A percentile compares a stretch with the other conserved stretches of the same genome.
Evolutionary conservation across 202 grass and related monocot genomes (phyloP).

Genomic region (Alloteropsis angusta): DNA sequence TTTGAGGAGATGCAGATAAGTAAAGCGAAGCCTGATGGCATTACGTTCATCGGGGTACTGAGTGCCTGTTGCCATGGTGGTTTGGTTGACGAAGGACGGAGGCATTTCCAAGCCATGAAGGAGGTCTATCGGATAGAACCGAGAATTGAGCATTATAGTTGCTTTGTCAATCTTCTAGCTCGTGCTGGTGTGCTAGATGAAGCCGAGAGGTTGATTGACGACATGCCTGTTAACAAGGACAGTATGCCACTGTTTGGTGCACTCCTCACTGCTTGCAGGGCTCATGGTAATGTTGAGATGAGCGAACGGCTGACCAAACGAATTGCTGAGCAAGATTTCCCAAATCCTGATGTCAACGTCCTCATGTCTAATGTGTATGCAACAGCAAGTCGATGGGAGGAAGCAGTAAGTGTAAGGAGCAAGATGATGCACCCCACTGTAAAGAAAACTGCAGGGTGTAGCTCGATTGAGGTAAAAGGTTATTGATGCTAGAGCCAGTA

Average conservation of each 20-base stretch:
- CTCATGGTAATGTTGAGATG: constrained; percentile 49
- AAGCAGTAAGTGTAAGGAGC: constrained; percentile 39
- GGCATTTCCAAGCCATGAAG: constrained; percentile 44
- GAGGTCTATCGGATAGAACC: constrained; percentile 42
- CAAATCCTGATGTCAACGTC: constrained; percentile 39
- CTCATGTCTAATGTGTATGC: constrained; percentile 67
- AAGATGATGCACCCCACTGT: constrained; percentile 39
- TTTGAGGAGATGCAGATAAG: constrained; percentile 46
- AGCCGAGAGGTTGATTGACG: constrained; percentile 46
- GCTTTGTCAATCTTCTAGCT: constrained; percentile 53
- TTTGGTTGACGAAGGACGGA: constrained; percentile 50
- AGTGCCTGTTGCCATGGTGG: constrained; percentile 63
- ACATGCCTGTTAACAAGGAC: constrained; percentile 27
- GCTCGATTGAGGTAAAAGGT: constrained; percentile 48
- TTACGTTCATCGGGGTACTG: constrained; percentile 49
- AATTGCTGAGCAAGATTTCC: constrained; percentile 27
- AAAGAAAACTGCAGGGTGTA: constrained; percentile 69
- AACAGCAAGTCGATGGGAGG: constrained; percentile 45
- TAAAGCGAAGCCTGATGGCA: constrained; percentile 32
- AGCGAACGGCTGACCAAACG: constrained; percentile 39
- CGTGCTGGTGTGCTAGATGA: constrained; percentile 51
- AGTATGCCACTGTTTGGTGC: constrained; percentile 50
- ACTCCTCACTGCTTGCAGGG: constrained; percentile 50
- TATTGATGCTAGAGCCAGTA: neutral
- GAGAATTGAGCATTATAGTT: constrained; percentile 54